Conservation (phyloP, 148 eudicot genomes). For the Cornus suecica region DNA sequence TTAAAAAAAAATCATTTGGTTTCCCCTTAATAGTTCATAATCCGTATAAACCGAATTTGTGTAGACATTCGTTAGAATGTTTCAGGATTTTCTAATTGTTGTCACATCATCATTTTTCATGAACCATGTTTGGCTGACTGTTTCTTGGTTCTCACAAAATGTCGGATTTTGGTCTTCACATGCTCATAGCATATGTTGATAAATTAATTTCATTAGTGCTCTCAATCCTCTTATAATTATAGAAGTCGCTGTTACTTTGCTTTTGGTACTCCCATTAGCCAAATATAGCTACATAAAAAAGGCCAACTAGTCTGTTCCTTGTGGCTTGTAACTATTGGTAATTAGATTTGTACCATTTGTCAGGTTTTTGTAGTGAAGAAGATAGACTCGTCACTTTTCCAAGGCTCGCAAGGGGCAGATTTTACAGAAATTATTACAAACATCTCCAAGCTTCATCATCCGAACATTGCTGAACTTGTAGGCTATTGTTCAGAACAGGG, state of each 20-base stretch:
- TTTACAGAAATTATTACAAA: constrained; percentile 34
- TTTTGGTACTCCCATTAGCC: background rate
- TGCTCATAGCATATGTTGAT: background rate
- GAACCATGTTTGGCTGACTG: background rate
- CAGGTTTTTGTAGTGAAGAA: constrained; percentile 62
- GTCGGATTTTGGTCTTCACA: background rate
- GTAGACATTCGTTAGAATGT: background rate
- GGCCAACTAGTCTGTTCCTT: background rate
- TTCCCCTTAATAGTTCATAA: background rate
- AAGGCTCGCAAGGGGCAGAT: constrained; percentile 27
- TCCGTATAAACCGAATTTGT: background rate
- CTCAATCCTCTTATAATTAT: background rate
- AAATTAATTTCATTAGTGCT: background rate
- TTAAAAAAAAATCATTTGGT: too few relatives aligned
- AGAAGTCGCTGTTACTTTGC: background rate
- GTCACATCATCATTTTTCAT: background rate
- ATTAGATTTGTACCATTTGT: constrained; percentile 9
- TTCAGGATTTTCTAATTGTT: background rate
- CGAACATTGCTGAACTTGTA: constrained; percentile 47
- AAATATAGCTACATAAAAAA: background rate
- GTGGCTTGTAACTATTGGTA: background rate
- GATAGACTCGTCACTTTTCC: constrained; percentile 50
- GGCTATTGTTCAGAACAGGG: constrained; percentile 72
- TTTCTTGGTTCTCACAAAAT: background rate
- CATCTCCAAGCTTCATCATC: constrained; percentile 51